Evolutionary conservation across 495 filamentous ascomycete species (phyloP), one percentile per base, ranked within the genome.

Genomic region (Pseudoneurospora amorphoporcata): DNA sequence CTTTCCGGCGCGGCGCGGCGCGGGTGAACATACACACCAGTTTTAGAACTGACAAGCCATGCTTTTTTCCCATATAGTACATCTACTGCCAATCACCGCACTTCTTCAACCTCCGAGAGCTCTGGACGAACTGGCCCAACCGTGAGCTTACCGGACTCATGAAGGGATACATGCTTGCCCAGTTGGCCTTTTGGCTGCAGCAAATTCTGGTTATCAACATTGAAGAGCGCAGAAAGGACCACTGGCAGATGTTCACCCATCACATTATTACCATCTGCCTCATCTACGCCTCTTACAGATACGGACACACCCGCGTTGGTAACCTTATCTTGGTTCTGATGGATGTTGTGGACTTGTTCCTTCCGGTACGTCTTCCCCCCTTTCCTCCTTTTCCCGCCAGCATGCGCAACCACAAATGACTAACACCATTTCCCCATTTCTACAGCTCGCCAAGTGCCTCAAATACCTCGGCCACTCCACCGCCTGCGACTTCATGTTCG

Each of bases 221-320:
- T 73, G 96, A 99, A 80, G 90, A 96, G 82, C 87, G 92, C 73
- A 86, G 95, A 69, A 99, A 99, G 81, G 95, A 99, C 77, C 91
- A 97, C 80, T 90, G 88, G 79, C 95, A 98, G 80, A 98, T 97
- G 96, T 89, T 98, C 72, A 90, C 90, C 12, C 95, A 99, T 81
- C 95, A 99, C 80, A 87, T 97, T 76, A 89, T 98, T 77, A 99
- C 95, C 29, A 91, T 90, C 80, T 83, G 84, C 23, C 86, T 99
- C 58, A 89, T 98, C 69, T 89, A 90, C 75, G 85, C 87, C 16
- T 92, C 90, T 65, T 99, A 98, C 78, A 86, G 89, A 73, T 96
- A 94, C 76, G 89, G 92, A 76, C 89, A 93, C 77, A 94, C 90
- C 37, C 90, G 91, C 68, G 94, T 97, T 40, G 94, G 93, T 68